Percentiles rank a stretch among this genome's conserved stretches.
Evolutionary conservation across 129 eudicot genomes (phyloP).

Genomic region (Chrysanthemum makinoi): DNA sequence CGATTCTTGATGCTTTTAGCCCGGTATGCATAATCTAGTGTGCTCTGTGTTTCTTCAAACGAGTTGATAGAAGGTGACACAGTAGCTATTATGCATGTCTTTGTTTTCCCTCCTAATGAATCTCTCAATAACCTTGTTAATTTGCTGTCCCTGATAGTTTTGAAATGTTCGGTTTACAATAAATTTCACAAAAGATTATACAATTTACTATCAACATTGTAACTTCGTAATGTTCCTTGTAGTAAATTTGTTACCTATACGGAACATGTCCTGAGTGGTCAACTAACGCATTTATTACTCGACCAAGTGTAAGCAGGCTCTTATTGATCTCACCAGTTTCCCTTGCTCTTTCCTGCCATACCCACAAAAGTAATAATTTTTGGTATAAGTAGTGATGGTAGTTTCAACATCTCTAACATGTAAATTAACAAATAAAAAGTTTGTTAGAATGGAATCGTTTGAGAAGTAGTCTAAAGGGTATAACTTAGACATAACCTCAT

Average conservation of each 20-base stretch:
- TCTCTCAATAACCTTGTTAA: constrained; percentile 62
- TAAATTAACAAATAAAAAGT: too few species aligned
- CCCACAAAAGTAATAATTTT: constrained; percentile 18
- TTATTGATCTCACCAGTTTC: constrained; percentile 77
- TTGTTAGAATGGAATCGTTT: too few species aligned
- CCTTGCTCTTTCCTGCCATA: constrained; percentile 58
- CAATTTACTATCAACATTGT: not conserved
- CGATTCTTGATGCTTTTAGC: constrained; percentile 71
- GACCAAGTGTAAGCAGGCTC: constrained; percentile 66
- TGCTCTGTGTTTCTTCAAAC: constrained; percentile 57
- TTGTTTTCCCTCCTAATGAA: constrained; percentile 71
- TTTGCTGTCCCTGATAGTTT: constrained; percentile 56
- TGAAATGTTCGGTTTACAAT: constrained; percentile 1
- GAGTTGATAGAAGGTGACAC: constrained; percentile 51
- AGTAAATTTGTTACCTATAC: constrained; percentile 37
- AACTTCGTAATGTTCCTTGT: not conserved
- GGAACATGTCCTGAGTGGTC: constrained; percentile 71
- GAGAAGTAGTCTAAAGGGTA: too few species aligned
- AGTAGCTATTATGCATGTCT: constrained; percentile 68
- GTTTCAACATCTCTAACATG: too few species aligned
- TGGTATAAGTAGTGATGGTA: not conserved
- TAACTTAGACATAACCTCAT: too few species aligned
- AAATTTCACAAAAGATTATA: not conserved
- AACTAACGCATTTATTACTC: constrained; percentile 58
- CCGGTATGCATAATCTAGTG: constrained; percentile 57